phyloP scores from a whole-genome alignment of 441 rosid species.

The Eutrema salsugineum region DNA sequence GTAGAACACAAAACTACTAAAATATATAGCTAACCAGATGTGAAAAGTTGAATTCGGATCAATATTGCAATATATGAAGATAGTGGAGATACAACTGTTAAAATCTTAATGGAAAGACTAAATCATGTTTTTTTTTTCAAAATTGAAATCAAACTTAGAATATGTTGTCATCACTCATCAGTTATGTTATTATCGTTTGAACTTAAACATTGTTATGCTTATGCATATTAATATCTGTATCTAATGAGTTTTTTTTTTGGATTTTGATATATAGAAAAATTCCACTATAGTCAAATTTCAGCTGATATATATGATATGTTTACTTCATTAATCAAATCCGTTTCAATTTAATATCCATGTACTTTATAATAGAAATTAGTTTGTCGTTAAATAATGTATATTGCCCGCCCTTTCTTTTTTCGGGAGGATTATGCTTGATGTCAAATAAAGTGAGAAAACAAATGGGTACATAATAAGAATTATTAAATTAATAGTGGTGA shows the following conservation, averaged over 20 bases:
- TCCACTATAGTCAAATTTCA: too few species aligned
- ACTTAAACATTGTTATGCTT: too few species aligned
- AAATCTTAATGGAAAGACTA: conserved; percentile 10
- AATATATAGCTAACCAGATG: not conserved
- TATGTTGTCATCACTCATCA: too few species aligned
- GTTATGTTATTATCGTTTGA: too few species aligned
- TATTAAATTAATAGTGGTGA: conserved; percentile 26
- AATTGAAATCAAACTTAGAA: not conserved
- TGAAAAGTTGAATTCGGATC: not conserved
- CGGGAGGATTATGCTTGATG: conserved; percentile 25
- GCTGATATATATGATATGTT: not conserved
- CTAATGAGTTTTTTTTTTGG: not conserved
- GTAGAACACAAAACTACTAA: not conserved
- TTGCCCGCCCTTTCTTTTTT: not conserved
- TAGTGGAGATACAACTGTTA: conserved; percentile 8
- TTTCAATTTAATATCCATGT: not conserved
- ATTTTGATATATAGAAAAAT: not conserved
- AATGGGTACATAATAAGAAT: conserved; percentile 12
- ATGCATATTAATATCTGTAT: not conserved
- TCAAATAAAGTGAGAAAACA: conserved; percentile 13
- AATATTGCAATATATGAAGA: not conserved
- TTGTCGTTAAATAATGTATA: not conserved
- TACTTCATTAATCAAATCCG: not conserved
- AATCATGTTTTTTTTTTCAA: not conserved
- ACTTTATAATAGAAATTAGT: not conserved